Conservation (phyloP, 139 green algal genomes). For the Chlorella sp. region DNA sequence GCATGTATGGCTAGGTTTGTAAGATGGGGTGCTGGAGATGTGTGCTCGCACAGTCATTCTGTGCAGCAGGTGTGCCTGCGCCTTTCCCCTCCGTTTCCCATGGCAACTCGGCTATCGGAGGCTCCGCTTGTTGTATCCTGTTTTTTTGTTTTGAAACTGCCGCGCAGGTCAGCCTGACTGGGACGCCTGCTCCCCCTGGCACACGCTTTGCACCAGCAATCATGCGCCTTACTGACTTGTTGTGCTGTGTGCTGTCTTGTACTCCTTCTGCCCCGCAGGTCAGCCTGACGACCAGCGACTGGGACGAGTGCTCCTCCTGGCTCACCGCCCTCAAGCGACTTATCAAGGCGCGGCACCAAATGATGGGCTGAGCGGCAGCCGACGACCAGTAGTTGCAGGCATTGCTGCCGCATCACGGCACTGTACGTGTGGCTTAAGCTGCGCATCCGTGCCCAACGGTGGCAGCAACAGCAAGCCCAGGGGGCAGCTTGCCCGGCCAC, state of each 20-base stretch:
- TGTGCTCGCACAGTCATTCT: too few relatives aligned
- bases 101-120: too few relatives aligned
- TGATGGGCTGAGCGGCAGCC: constrained; percentile 19
- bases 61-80: too few relatives aligned
- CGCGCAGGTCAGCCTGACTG: not conserved
- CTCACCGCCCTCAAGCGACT: constrained; percentile 95
- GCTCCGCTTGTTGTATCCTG: too few relatives aligned
- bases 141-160: too few relatives aligned
- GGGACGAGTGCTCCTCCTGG: constrained; percentile 94
- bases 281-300: constrained; percentile 91
- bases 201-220: too few relatives aligned
- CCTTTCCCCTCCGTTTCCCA: too few relatives aligned
- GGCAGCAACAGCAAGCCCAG: not conserved
- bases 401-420: not conserved
- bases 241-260: not conserved
- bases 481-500: too few relatives aligned
- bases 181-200: not conserved
- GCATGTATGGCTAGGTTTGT: too few relatives aligned
- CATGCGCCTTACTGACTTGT: too few relatives aligned
- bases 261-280: constrained; percentile 62
- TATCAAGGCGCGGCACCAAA: constrained; percentile 78
- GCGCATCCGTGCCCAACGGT: not conserved
- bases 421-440: too few relatives aligned
- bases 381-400: not conserved
- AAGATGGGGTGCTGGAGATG: too few relatives aligned